Evolutionary conservation across 2,329 filamentous ascomycete genomes (phyloP), one percentile per base, ranked within the genome.

Genomic region (Stenocarpella maydis): DNA sequence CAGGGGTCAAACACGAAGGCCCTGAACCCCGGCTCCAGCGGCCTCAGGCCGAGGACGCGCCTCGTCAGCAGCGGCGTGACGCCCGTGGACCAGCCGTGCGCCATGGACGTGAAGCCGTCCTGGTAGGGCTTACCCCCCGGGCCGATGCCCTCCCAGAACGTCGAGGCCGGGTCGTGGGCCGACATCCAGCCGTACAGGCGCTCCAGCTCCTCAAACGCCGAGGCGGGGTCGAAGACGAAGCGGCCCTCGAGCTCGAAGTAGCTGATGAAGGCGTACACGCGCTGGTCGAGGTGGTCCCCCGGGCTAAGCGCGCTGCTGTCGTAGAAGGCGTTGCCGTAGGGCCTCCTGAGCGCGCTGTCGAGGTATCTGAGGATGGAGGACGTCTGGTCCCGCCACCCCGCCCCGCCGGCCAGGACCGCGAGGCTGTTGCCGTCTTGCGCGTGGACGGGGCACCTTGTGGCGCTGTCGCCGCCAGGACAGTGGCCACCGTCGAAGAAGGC

Each of bases 221-320:
- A 79, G 1, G 70, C 73, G 10, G 24, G 2, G 28, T 54, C 67
- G 6, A 64, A 75, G 26, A 76, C 74, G 72, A 87, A 85, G 12
- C 84, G 82, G 15, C 84, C 85, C n/a, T 81, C 78, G 21, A 84
- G 78, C 76, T 87, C 85, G 71, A 87, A 86, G 74, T 84, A 87
- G 2, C 84, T 86, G 21, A 83, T 81, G 71, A 87, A 86, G 2
- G 85, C 79, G 67, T 87, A 87, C 4, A 86, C 84, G 15, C 84
- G 79, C 61, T 82, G 74, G 2, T 79, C 79, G 72, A 81, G 85
- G 0, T 78, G 80, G 0, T 71, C 71, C 0, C 72, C 74, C 0
- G 77, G 72, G 6, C 69, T 73, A 6, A 85, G 74, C 4, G 77
- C 73, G 52, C 78, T 81, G 45, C 80, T 83, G 73, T 87, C 84